These are phyloP conservation scores for Vicia sativa DNA, from an alignment of 306 rosid species.

Conservation along the genomic window DNA sequence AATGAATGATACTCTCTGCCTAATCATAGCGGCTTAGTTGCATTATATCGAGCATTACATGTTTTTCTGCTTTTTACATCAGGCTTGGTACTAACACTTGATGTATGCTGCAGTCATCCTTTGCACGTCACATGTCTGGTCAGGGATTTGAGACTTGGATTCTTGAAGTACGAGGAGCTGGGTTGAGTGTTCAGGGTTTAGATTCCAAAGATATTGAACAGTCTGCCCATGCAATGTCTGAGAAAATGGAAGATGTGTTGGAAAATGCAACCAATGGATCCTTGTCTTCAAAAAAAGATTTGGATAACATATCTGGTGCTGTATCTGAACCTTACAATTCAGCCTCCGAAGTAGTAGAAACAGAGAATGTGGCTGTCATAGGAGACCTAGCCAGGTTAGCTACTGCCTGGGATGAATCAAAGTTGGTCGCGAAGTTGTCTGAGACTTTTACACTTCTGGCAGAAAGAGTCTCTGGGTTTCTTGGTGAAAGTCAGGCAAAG, in stretches of 20 bases:
- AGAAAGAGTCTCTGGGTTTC: conserved; percentile 87
- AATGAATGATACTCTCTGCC: conserved; percentile 14
- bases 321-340: conserved; percentile 27
- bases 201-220: conserved; percentile 59
- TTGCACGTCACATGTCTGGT: conserved; percentile 92
- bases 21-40: conserved; percentile 19
- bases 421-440: conserved; percentile 59
- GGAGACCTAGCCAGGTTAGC: conserved; percentile 50
- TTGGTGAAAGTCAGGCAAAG: conserved; percentile 80
- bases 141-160: conserved; percentile 98
- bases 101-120: conserved; percentile 76
- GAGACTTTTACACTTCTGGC: conserved; percentile 75
- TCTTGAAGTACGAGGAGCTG: conserved; percentile 97
- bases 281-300: conserved; percentile 47
- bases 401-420: conserved; percentile 84
- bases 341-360: conserved; percentile 49
- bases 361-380: conserved; percentile 37
- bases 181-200: conserved; percentile 71
- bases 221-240: conserved; percentile 62
- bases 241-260: conserved; percentile 73
- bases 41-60: conserved; percentile 1
- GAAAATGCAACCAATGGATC: conserved; percentile 53
- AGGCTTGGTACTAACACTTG: conserved; percentile 38
- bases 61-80: conserved; percentile 23
- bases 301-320: conserved; percentile 42